These are phyloP conservation scores for Castanea sativa DNA, from an alignment of 306 rosid genomes.

Conservation along the genomic window DNA sequence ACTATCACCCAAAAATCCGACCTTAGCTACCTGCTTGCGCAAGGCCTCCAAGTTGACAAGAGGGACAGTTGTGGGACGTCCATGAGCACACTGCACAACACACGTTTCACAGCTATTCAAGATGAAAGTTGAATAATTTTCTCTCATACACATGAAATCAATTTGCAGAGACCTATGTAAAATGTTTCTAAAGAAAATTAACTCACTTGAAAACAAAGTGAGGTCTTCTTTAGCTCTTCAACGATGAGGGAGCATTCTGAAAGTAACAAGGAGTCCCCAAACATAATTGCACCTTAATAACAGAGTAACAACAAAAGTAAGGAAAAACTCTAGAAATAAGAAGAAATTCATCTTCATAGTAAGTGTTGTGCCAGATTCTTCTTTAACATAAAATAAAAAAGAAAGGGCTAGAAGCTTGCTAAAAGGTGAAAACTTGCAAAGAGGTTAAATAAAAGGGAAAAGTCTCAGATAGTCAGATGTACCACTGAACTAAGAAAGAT, in stretches of 20 bases:
- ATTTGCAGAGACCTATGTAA: background rate
- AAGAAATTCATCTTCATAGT: background rate
- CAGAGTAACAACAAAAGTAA: constrained; percentile 9
- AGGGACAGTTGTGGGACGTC: constrained; percentile 88
- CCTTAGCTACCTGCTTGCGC: constrained; percentile 71
- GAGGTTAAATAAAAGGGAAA: background rate
- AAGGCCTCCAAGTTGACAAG: constrained; percentile 81
- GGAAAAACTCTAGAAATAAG: background rate
- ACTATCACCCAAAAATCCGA: constrained; percentile 31
- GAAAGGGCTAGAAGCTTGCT: background rate
- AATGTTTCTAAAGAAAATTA: constrained; percentile 2
- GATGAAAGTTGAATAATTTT: background rate
- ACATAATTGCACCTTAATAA: constrained; percentile 91
- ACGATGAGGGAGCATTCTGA: constrained; percentile 92
- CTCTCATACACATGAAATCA: background rate
- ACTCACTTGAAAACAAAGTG: constrained; percentile 88
- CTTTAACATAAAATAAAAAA: background rate
- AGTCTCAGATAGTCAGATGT: background rate
- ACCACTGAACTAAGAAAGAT: background rate
- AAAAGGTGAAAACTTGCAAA: background rate
- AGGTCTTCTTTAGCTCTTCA: constrained; percentile 79
- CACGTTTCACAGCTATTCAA: constrained; percentile 14
- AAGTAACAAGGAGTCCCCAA: constrained; percentile 89
- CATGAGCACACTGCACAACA: constrained; percentile 85
- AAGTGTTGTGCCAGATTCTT: background rate